A percentile compares a stretch with the other conserved stretches of the same genome.
Evolutionary conservation across 441 rosid genomes (phyloP).

Genomic region (Breynia disticha): DNA sequence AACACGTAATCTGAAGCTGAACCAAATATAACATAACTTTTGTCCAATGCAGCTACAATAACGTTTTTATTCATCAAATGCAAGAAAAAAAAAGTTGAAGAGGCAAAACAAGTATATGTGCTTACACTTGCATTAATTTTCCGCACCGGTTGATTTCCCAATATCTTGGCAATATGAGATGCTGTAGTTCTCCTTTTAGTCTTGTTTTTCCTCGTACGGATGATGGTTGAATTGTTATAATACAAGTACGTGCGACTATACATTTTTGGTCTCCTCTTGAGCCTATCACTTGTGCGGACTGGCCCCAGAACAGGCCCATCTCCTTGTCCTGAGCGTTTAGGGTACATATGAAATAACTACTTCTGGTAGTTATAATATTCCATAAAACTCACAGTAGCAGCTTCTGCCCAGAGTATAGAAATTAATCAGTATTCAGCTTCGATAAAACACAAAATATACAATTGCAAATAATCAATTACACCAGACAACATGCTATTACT

Average conservation of each 20-base stretch:
- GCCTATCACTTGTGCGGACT: constrained; percentile 89
- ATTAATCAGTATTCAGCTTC: constrained; percentile 3
- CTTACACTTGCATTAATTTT: constrained; percentile 53
- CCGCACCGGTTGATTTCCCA: constrained; percentile 54
- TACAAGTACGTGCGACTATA: constrained; percentile 54
- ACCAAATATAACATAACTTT: no score
- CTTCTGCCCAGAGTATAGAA: constrained; percentile 5
- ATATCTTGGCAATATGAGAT: constrained; percentile 80
- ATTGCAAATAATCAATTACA: not conserved
- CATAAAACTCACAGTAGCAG: constrained; percentile 38
- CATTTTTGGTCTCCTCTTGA: constrained; percentile 74
- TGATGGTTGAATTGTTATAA: constrained; percentile 47
- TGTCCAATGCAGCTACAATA: no score
- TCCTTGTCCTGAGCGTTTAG: constrained; percentile 76
- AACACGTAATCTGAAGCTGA: no score
- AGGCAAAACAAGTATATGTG: not conserved
- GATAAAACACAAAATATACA: not conserved
- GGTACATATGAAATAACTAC: constrained; percentile 63
- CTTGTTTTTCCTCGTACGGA: constrained; percentile 61
- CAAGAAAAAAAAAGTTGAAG: no score
- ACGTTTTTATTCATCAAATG: no score
- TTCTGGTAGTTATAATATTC: constrained; percentile 27
- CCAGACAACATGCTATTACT: not conserved
- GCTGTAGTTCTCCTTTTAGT: constrained; percentile 88
- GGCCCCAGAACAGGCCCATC: constrained; percentile 81